Evolutionary conservation across 192 early-diverging fungal genomes (phyloP), one percentile per base, ranked within the genome.

Genomic region (Coemansia umbellata): DNA sequence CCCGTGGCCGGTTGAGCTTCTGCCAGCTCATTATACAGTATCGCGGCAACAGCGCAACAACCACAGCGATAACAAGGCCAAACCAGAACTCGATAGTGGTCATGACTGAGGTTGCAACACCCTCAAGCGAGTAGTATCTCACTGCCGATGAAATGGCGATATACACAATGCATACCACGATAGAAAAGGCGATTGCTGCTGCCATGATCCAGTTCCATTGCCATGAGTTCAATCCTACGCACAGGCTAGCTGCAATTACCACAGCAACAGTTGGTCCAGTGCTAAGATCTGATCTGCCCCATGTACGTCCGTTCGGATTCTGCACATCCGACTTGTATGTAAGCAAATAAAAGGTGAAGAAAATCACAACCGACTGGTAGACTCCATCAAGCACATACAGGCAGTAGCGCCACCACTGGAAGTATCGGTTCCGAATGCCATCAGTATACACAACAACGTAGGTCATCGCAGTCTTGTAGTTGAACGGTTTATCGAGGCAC

Each of bases 311-410:
- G 26, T 64, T 49, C 3, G 51, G 31, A 62, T 85, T 73, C 15
- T 81, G 64, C 14, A 78, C 69, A 6, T 79, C 54, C 1, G 81
- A 63, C 17, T 53, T 36, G 51, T 84, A 82, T 24, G 78, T 81
- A 33, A 85, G 80, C 27, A 85, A 60, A 37, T 85, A 81, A 58
- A 85, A 87, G 26, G 81, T 81, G 63, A 90, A 91, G 65, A 83
- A 98, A 40, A 89, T 89, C 10, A 95, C 82, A 9, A 92, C 57
- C 4, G 93, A 95, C 77, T 97, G 93, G 82, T 90, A 99, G 19
- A 97, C 68, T 22, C 88, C 95, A 60, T 99, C 92, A 11, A 87
- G 24, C 56, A 94, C 85, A 62, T 91, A 97, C 43, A 84, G 33
- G 78, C 86, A 91, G 60, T 95, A 99, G 35, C 90, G 81, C 53